Evolutionary conservation across 73 alveolate genomes (phyloP), one percentile per base, ranked within the genome.

Genomic region (Effrenium voratum): DNA sequence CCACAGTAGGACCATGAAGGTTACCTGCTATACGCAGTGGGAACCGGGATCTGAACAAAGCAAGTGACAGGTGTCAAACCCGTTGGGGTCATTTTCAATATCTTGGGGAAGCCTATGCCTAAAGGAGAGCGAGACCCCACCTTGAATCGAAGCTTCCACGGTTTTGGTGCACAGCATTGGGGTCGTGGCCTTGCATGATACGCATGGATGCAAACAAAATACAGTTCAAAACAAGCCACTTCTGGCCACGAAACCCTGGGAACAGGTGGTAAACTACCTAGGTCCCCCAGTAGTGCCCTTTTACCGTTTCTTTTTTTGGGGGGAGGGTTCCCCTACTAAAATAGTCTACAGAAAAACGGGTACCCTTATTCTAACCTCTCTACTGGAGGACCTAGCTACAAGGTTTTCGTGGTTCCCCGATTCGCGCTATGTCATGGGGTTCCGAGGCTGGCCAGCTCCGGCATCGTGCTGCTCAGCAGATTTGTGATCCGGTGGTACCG

Each of bases 401-500:
- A 32, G 4, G 30, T 41, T 75, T 15, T 13, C 12, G 59, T 2
- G 32, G 59, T 16, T 70, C 12, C 26, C 45, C 44, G 19, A 26
- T 40, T 5, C 70, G 5, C 13, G 24, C 91, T 13, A n/a, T 38
- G 32, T 80, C 24, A 28, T 47, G 44, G 2, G 47, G 30, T 22
- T 15, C 22, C 40, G 38, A 87, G 95, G 95, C 84, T 87, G 26
- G 95, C 66, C 44, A 87, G 95, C 52, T 87, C 95, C 28, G 95
- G 70, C 3, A 87, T 72, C 22, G 95, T 87, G 38, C 85, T 87
- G 66, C 50, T 63, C 28, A 87, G 95, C 84, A 59, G 46, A 19
- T 49, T 45, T 26, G 10, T 87, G 68, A 83, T 87, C 40, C 95
- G 95, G 12, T 87, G 95, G 95, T 46, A 87, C 83, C 83, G 95